Evolutionary conservation across 306 rosid species (phyloP), one percentile per base, ranked within the genome.

Genomic region (Sesbania bispinosa): DNA sequence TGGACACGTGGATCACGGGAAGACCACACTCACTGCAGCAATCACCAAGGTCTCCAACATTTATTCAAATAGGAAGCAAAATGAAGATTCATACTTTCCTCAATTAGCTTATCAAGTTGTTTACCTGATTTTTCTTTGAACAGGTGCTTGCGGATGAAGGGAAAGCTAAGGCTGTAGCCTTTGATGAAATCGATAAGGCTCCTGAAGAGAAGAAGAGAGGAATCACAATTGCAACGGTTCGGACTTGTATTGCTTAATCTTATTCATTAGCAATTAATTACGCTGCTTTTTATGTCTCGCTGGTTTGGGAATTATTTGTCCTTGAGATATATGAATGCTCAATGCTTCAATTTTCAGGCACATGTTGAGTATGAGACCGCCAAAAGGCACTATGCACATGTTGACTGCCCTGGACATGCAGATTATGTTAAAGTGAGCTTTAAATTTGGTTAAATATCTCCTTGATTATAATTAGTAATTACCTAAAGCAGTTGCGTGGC

Each of bases 181-280:
- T 93, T 53, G 96, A 93, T 69, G 97, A 93, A 82, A 88, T 93
- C 29, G 98, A 95, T 73, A 95, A 95, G 86, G 99, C 97, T 32
- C 99, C 99, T 3, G 99, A 95, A 78, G 98, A 92, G 88, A 92
- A 60, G 73, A 92, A 86, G 85, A 88, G 98, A 88, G 98, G 98
- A 79, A 92, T 92, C 62, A 89, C 98, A 4, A 92, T 92, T 82
- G 90, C 98, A 10, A 91, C 99, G 88, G 97, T 95, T 67, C 23
- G 89, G 16, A 59, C 38, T 70, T 46, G 3, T 14, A 21, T 71
- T 59, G 7, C 2, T n/a, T n/a, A n/a, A n/a, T n/a, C n/a, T n/a
- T n/a, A n/a, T n/a, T n/a, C n/a, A n/a, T n/a, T n/a, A n/a, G n/a
- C n/a, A n/a, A n/a, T n/a, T n/a, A n/a, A n/a, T n/a, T n/a, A n/a